Evolutionary conservation across 2,329 filamentous ascomycete genomes (phyloP), one percentile per base, ranked within the genome.

Genomic region (Tolypocladium ophioglossoides): DNA sequence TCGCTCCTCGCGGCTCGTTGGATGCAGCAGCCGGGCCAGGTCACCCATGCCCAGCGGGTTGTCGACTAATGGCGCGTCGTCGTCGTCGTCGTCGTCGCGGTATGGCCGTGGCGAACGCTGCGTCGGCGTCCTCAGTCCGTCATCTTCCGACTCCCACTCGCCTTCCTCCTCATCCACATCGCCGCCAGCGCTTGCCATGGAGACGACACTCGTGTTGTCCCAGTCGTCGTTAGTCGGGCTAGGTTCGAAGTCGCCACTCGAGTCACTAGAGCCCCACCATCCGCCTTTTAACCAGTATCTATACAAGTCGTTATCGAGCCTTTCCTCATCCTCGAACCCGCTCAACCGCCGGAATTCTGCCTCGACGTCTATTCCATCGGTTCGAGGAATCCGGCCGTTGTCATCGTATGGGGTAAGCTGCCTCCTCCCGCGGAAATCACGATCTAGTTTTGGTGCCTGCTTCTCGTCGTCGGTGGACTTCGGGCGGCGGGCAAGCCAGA

Each of bases 221-320:
- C 86, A 84, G 47, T 85, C 78, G 12, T 83, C 75, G 4, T 82
- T 77, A 5, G 73, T 66, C 12, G 74, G 68, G 9, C 69, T 64
- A 1, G 85, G 85, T 35, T 75, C 68, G 67, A 91, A 97, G 58
- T 92, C 87, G 32, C 87, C 88, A 63, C 89, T 96, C 6, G 78
- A 77, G 66, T 97, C 92, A 35, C 85, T 77, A 18, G 85, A 84
- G 1, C 92, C 91, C 84, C 90, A 96, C 73, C 88, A 88, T 9
- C 89, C 90, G 22, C 89, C 90, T 53, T 78, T 76, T 52, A 87
- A 83, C 87, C 90, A 97, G 82, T 91, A 94, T 34, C 77, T 76
- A 67, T 96, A 97, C 2, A 96, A 73, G 55, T 83, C 85, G 2
- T 79, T 77, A 59, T 92, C 86, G 2, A 96, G 74, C 40, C 82